Evolutionary conservation across 2,329 filamentous ascomycete genomes (phyloP), one percentile per base, ranked within the genome.

Genomic region (Fusarium nanum): DNA sequence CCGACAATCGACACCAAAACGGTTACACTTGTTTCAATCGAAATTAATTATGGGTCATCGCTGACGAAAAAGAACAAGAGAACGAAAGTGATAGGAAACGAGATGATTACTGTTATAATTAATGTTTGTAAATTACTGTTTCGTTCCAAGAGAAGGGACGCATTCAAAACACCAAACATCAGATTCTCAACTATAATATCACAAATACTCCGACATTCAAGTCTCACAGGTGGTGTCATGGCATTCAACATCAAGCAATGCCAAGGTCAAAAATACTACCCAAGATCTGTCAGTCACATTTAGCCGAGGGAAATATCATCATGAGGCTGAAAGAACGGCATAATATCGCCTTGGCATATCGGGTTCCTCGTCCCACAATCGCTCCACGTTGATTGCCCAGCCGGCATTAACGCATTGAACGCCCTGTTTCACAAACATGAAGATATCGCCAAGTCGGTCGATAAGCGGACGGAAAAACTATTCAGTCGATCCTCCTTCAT

Each of bases 381-480:
- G 34, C 25, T 53, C 37, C 32, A 42, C 37, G 23, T 22, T n/a
- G 23, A 47, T 63, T 25, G 45, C 18, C 28, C 37, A 25, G n/a
- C 9, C 27, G 22, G 55, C 34, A 57, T 18, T 50, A 50, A 58
- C 25, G 61, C 61, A 58, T 57, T 57, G 40, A 62, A 25, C 20
- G 16, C 12, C n/a, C 28, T 20, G 28, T 62, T 46, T 50, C 41
- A 50, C 22, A 70, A 70, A 70, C 67, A 44, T 57, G 54, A 40
- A 30, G 46, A 48, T 48, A 50, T 14, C 22, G 58, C 54, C 34
- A 59, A 68, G 58, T 61, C 60, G 40, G 18, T 44, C 48, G 32
- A 41, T 62, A 42, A 71, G 41, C 37, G 70, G 72, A 74, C 67
- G 72, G 72, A 73, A 74, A 72, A 74, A 56, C 45, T 54, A 55